Evolutionary conservation across 2,329 filamentous ascomycete genomes (phyloP).

Genomic region (Fusarium solani-melongenae): DNA sequence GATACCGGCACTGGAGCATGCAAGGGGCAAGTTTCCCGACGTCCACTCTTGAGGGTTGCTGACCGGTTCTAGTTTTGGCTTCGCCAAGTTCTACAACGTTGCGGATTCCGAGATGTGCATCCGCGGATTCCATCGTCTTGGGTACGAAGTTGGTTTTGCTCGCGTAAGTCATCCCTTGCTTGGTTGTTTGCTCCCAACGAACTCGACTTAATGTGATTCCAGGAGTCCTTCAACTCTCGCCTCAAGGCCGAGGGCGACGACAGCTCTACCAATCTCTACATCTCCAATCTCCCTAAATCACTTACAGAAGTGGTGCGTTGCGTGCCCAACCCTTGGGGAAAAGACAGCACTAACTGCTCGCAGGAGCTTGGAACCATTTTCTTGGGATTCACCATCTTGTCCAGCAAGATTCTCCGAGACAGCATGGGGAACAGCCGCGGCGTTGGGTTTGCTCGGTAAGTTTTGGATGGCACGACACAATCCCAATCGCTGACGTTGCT

Average conservation of each 20-base stretch:
- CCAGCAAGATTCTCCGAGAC: constrained; percentile 94
- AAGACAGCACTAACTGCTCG: constrained; percentile 15
- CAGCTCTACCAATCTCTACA: constrained; percentile 92
- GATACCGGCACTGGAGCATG: constrained; percentile 92
- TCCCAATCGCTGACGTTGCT: neutral
- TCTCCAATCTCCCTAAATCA: constrained; percentile 93
- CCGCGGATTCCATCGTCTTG: constrained; percentile 90
- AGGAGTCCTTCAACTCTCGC: constrained; percentile 98
- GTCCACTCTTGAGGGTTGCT: neutral
- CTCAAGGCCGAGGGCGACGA: constrained; percentile 96
- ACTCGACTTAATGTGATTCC: constrained; percentile 6
- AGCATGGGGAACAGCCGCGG: constrained; percentile 92
- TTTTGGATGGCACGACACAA: constrained; percentile 5
- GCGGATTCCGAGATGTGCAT: constrained; percentile 96
- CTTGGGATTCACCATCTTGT: constrained; percentile 84
- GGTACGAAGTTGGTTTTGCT: constrained; percentile 98
- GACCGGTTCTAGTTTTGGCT: constrained; percentile 79
- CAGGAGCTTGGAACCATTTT: constrained; percentile 84
- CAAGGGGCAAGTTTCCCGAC: constrained; percentile 79
- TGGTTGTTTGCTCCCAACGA: neutral
- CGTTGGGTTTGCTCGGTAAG: constrained; percentile 95
- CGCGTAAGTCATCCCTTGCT: constrained; percentile 69
- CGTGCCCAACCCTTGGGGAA: neutral
- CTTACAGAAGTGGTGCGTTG: constrained; percentile 86
- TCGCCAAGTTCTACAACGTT: constrained; percentile 92